Conservation (phyloP, 2,329 filamentous ascomycete genomes). For the Diaporthe capsici region DNA sequence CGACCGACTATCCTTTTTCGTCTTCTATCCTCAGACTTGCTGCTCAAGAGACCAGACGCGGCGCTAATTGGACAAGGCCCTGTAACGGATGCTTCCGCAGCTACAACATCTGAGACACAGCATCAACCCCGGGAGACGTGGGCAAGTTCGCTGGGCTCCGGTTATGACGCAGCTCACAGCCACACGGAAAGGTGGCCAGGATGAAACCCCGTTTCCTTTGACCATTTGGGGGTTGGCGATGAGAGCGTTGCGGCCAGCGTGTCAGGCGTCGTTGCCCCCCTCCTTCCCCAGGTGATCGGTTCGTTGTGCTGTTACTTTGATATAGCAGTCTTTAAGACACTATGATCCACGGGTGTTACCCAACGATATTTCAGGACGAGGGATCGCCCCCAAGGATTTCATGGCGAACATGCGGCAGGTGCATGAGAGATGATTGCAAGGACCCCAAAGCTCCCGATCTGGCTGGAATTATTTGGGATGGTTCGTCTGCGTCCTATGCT, state of each 20-base stretch:
- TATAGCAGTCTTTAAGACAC: constrained; percentile 5
- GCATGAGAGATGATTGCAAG: constrained; percentile 13
- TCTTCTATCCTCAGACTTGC: background rate
- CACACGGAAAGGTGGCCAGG: constrained; percentile 2
- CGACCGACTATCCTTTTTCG: background rate
- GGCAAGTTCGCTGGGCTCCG: background rate
- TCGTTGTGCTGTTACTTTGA: background rate
- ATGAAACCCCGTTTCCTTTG: constrained; percentile 14
- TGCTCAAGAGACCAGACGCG: background rate
- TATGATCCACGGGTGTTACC: constrained; percentile 25
- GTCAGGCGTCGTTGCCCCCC: constrained; percentile 8
- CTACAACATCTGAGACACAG: constrained; percentile 26
- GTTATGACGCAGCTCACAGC: constrained; percentile 27
- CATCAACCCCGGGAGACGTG: constrained; percentile 9
- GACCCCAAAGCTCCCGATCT: background rate
- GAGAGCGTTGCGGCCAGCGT: constrained; percentile 11
- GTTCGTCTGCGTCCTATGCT: background rate
- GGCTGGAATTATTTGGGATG: background rate
- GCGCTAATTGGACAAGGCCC: constrained; percentile 4
- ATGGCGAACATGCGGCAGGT: constrained; percentile 3
- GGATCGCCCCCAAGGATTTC: constrained; percentile 7
- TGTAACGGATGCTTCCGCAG: constrained; percentile 23
- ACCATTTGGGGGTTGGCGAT: background rate
- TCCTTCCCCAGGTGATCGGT: background rate
- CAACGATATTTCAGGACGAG: constrained; percentile 15